A percentile compares a stretch with the other conserved stretches of the same genome.
phyloP scores from a whole-genome alignment of 2,329 filamentous ascomycete species.

The Calonectria henricotiae region DNA sequence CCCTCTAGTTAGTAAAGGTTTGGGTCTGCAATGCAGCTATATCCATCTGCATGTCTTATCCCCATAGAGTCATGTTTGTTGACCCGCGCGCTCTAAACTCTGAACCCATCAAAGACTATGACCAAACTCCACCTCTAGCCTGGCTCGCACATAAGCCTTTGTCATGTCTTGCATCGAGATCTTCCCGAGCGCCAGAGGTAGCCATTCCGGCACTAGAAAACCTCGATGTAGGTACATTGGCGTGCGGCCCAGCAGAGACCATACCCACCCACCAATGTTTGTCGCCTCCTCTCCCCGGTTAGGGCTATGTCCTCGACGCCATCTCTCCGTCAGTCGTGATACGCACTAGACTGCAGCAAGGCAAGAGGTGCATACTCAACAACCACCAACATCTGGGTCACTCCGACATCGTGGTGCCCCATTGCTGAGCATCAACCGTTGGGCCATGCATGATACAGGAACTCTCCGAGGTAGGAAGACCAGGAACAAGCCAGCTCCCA shows the following conservation, averaged over 20 bases:
- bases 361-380: neutral
- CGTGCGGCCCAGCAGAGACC: slow-evolving; percentile 35
- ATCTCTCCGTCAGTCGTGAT: slow-evolving; percentile 15
- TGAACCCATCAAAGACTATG: slow-evolving; percentile 12
- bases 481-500: slow-evolving; percentile 23
- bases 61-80: slow-evolving; percentile 22
- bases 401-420: slow-evolving; percentile 19
- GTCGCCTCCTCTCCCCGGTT: slow-evolving; percentile 19
- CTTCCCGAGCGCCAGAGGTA: slow-evolving; percentile 51
- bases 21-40: slow-evolving; percentile 8
- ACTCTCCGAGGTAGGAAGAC: slow-evolving; percentile 30
- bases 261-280: slow-evolving; percentile 38
- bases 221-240: slow-evolving; percentile 38
- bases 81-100: neutral
- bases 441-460: slow-evolving; percentile 37
- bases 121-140: slow-evolving; percentile 42
- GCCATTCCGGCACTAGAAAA: slow-evolving; percentile 50
- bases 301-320: slow-evolving; percentile 11
- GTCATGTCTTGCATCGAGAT: slow-evolving; percentile 54
- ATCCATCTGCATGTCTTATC: slow-evolving; percentile 12
- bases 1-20: slow-evolving; percentile 8
- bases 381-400: slow-evolving; percentile 19
- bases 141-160: slow-evolving; percentile 42
- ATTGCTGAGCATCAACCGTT: slow-evolving; percentile 26
- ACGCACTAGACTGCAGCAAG: slow-evolving; percentile 16